Evolutionary conservation across 768 basidiomycete genomes (phyloP), one percentile per base, ranked within the genome.

Genomic region (Mycena amicta): DNA sequence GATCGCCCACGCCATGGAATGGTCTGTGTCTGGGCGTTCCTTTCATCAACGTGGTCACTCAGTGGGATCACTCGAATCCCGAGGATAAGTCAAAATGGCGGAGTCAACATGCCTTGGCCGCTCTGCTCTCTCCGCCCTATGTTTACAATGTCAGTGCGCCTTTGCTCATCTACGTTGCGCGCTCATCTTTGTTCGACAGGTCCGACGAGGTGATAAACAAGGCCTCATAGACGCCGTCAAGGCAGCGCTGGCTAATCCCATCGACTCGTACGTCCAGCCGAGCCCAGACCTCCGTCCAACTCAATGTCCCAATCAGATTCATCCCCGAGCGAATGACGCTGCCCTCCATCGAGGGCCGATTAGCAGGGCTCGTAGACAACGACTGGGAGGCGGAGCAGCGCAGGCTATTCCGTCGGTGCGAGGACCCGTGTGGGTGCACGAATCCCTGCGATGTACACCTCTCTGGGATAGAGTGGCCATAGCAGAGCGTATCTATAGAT

Each of bases 1-100:
- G 60, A 6, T 62, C 60, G n/a, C 60, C 60, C 1, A 62, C 60
- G 20, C 60, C 56, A 22, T 62, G 39, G 25, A 52, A 57, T 16
- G 60, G 33, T 1, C 37, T 62, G 1, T 62, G 60, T 27, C 22
- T 60, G 2, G 55, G 59, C 26, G 59, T 60, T 2, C 55, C 59
- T 15, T 60, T 53, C 45, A 54, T 62, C 20, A 57, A 58, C 46
- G 54, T 55, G 1, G 8, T 60, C 5, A 27, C 53, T 18, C 16
- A 33, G 3, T 62, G 56, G 56, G 60, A 62, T 22, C 25, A 12
- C 16, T 5, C 18, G 20, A 31, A 57, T 51, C 37, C 27, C 13
- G 40, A 50, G 1, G 56, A 62, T 30, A 23, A 25, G 16, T 25
- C 56, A 2, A 33, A 55, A 26, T 57, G 51, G 46, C 28, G 28